Conservation (phyloP, 768 basidiomycete species). For the Suillus cothurnatus region DNA sequence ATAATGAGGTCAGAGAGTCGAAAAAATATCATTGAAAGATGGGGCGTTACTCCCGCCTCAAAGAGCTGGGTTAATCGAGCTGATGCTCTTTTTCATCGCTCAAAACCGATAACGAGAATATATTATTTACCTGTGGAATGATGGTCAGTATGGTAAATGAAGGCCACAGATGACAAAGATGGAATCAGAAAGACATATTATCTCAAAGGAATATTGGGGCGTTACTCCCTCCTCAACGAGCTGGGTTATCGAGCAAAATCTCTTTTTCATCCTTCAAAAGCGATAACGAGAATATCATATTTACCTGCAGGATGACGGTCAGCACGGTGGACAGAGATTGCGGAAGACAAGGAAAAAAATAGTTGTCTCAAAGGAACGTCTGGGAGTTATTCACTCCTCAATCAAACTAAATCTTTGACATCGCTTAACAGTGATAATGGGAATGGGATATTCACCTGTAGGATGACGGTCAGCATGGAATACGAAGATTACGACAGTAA, state of each 20-base stretch:
- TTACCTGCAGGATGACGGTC: constrained; percentile 23
- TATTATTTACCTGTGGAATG: constrained; percentile 23
- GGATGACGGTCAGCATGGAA: constrained; percentile 13
- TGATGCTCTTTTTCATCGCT: constrained; percentile 66
- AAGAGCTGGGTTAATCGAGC: constrained; percentile 89
- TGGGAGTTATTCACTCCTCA: constrained; percentile 85
- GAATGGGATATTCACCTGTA: constrained; percentile 22
- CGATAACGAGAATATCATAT: constrained; percentile 6
- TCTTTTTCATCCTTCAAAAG: constrained; percentile 61
- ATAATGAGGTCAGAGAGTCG: not conserved
- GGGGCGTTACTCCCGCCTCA: constrained; percentile 85
- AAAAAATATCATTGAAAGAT: constrained; percentile 33
- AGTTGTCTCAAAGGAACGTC: constrained; percentile 65
- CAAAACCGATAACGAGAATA: constrained; percentile 4
- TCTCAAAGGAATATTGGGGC: constrained; percentile 74
- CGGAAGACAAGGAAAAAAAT: constrained; percentile 23
- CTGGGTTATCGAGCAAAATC: constrained; percentile 83
- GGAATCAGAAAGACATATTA: constrained; percentile 48
- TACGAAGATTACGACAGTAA: constrained; percentile 3
- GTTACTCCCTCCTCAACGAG: constrained; percentile 87
- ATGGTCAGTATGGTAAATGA: constrained; percentile 13
- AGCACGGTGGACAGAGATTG: constrained; percentile 8
- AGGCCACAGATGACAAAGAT: constrained; percentile 7
- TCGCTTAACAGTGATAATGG: constrained; percentile 23
- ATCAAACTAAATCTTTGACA: constrained; percentile 77